These are phyloP conservation scores for Trypanosoma theileri DNA, from an alignment of 208 protist genomes.

Conservation along the genomic window DNA sequence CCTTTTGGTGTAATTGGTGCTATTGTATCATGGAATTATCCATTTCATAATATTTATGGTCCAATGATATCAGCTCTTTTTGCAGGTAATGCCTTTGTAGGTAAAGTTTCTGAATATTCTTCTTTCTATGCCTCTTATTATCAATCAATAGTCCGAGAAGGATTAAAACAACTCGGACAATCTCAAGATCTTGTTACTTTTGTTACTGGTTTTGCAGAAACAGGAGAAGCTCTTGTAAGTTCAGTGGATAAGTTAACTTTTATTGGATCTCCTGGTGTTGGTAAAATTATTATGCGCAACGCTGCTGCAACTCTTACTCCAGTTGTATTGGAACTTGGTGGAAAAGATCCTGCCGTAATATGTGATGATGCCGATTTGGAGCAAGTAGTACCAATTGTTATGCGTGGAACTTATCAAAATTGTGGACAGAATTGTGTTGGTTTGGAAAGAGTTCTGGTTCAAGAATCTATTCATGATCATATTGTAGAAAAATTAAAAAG, in stretches of 20 bases:
- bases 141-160: constrained; percentile 88
- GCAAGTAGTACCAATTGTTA: constrained; percentile 85
- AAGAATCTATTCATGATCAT: constrained; percentile 89
- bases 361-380: constrained; percentile 90
- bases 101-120: constrained; percentile 94
- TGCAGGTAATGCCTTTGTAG: constrained; percentile 93
- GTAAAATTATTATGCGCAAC: constrained; percentile 91
- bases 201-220: constrained; percentile 93
- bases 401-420: constrained; percentile 92
- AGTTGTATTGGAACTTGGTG: constrained; percentile 94
- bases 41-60: constrained; percentile 94
- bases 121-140: constrained; percentile 92
- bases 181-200: constrained; percentile 90
- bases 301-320: constrained; percentile 89
- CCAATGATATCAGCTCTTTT: constrained; percentile 95
- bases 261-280: constrained; percentile 86
- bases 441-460: constrained; percentile 82
- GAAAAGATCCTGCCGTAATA: constrained; percentile 94
- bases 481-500: constrained; percentile 62
- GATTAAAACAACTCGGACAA: constrained; percentile 84
- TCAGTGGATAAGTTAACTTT: constrained; percentile 94
- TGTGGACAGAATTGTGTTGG: constrained; percentile 94
- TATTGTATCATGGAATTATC: constrained; percentile 96
- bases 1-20: constrained; percentile 92
- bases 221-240: constrained; percentile 84